Percentiles rank a stretch among this genome's conserved stretches.
Conservation (phyloP, 805 yeast genomes). For the Candida germanica region DNA sequence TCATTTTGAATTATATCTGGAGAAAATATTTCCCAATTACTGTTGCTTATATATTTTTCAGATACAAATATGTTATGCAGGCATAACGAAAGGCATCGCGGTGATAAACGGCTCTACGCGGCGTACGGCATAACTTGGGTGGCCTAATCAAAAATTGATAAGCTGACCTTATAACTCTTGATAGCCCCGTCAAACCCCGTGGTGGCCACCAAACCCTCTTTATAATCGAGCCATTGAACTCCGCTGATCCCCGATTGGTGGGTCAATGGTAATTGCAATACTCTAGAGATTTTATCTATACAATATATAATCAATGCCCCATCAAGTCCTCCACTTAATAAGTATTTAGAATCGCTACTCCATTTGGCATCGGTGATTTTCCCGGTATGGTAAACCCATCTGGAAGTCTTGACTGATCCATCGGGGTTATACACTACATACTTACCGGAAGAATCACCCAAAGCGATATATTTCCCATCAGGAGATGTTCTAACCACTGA, state of each 20-base stretch:
- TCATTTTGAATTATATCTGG: no score
- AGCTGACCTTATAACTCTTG: conserved; percentile 61
- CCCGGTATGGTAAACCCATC: conserved; percentile 96
- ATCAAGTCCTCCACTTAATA: conserved; percentile 81
- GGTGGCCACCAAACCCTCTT: conserved; percentile 44
- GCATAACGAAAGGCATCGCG: no score
- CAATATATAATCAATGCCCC: conserved; percentile 78
- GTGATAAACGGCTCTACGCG: conserved; percentile 2
- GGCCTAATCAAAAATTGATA: background rate
- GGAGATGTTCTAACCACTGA: conserved; percentile 68
- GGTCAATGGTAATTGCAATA: conserved; percentile 68
- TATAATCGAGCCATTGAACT: conserved; percentile 62
- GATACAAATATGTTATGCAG: no score
- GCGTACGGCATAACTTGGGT: background rate
- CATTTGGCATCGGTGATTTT: conserved; percentile 74
- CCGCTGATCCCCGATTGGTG: conserved; percentile 85
- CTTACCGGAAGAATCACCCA: conserved; percentile 86
- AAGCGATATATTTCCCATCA: conserved; percentile 64
- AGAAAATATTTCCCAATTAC: no score
- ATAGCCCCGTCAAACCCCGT: conserved; percentile 82
- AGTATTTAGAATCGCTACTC: conserved; percentile 69
- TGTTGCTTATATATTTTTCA: no score
- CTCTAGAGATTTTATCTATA: conserved; percentile 73
- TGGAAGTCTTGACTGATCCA: conserved; percentile 62
- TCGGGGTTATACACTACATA: conserved; percentile 68